phyloP scores from a whole-genome alignment of 441 rosid genomes.

The Adansonia madagascariensis region DNA sequence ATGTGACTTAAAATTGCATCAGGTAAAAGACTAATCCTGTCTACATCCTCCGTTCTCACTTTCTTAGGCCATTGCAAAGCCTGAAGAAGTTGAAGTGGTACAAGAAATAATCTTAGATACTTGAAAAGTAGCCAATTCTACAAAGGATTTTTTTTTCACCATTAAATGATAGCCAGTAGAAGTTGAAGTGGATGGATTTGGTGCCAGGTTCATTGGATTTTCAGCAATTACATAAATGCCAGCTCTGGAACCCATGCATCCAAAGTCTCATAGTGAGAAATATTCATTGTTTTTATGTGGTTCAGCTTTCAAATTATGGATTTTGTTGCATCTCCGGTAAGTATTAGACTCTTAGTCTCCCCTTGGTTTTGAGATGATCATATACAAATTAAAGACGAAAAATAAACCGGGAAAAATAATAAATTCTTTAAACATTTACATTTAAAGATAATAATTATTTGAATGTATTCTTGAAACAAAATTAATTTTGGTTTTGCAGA shows the following conservation, averaged over 20 bases:
- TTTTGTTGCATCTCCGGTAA: not conserved
- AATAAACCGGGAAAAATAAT: too few relatives aligned
- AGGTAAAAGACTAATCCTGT: not conserved
- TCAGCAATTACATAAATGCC: not conserved
- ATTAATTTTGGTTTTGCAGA: too few relatives aligned
- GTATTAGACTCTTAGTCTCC: not conserved
- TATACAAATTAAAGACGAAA: too few relatives aligned
- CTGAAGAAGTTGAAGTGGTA: not conserved
- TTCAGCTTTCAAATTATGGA: not conserved
- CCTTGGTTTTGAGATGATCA: not conserved
- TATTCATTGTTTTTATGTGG: not conserved
- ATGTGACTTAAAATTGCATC: slow-evolving; percentile 6
- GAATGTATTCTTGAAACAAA: too few relatives aligned
- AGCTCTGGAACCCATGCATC: not conserved
- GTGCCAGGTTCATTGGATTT: not conserved
- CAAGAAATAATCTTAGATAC: not conserved
- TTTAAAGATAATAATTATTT: too few relatives aligned
- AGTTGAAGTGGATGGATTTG: not conserved
- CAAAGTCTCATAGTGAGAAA: not conserved
- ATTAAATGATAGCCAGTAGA: not conserved
- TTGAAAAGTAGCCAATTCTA: not conserved
- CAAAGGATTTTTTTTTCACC: not conserved
- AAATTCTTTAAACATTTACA: too few relatives aligned
- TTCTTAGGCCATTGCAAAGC: not conserved
- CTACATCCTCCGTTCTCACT: not conserved